A percentile compares a stretch with the other conserved stretches of the same genome.
Conservation (phyloP, 2,329 filamentous ascomycete species). For the Cladosporium sp. region DNA sequence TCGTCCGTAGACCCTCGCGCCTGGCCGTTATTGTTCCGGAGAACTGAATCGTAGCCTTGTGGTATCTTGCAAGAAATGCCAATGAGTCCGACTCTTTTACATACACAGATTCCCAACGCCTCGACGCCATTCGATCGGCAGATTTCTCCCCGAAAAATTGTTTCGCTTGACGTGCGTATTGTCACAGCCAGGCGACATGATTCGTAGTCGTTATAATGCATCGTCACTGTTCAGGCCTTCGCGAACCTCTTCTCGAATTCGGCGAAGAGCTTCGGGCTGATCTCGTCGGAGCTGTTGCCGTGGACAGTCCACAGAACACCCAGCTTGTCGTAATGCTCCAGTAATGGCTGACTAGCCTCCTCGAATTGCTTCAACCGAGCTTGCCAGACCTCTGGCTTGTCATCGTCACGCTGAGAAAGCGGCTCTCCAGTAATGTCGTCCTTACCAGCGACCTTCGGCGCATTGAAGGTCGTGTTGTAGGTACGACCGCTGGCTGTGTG, state of each 20-base stretch:
- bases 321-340: slow-evolving; percentile 83
- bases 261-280: slow-evolving; percentile 78
- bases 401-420: slow-evolving; percentile 77
- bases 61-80: not conserved
- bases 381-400: slow-evolving; percentile 81
- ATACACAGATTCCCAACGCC: not conserved
- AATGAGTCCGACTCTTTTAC: not conserved
- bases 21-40: not conserved
- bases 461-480: slow-evolving; percentile 92
- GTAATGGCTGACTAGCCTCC: slow-evolving; percentile 76
- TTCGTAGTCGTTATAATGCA: not conserved
- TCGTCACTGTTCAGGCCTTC: not conserved
- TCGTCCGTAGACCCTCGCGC: not conserved
- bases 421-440: slow-evolving; percentile 91
- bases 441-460: slow-evolving; percentile 71
- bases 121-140: not conserved
- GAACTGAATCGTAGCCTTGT: not conserved
- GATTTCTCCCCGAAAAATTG: too few relatives aligned
- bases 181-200: too few relatives aligned
- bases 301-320: slow-evolving; percentile 83
- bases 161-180: too few relatives aligned
- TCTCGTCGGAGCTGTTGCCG: slow-evolving; percentile 90
- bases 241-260: slow-evolving; percentile 78
- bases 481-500: slow-evolving; percentile 87
- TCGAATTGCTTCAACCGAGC: slow-evolving; percentile 76